These are phyloP conservation scores for rapeseed (Brassica napus) DNA, from an alignment of 345 rosid species.

Conservation along the genomic window Da-Ae NC_063436.1:23276501-23277000, in stretches of 20 bases:
- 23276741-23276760: conserved; percentile 24
- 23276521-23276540: conserved; percentile 12
- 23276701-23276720: conserved; percentile 2
- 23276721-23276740: not conserved
- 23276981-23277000: conserved; percentile 71
- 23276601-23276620: not conserved
- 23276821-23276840: conserved; percentile 56
- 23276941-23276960: conserved; percentile 70
- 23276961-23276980: conserved; percentile 76
- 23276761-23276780: conserved; percentile 26
- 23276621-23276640: conserved; percentile 9
- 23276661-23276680: not conserved
- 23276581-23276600: not conserved
- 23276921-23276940: conserved; percentile 66
- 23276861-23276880: conserved; percentile 65
- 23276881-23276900: conserved; percentile 80
- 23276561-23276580: conserved; percentile 9
- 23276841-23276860: conserved; percentile 53
- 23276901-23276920: conserved; percentile 91
- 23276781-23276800: conserved; percentile 81
- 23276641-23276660: not conserved
- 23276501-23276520: conserved; percentile 40
- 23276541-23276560: not conserved
- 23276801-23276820: conserved; percentile 73
- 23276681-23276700: conserved; percentile 1